A percentile compares a stretch with the other conserved stretches of the same genome.
Conservation (phyloP, 495 filamentous ascomycete species). For the Penicillium arizonense region DNA sequence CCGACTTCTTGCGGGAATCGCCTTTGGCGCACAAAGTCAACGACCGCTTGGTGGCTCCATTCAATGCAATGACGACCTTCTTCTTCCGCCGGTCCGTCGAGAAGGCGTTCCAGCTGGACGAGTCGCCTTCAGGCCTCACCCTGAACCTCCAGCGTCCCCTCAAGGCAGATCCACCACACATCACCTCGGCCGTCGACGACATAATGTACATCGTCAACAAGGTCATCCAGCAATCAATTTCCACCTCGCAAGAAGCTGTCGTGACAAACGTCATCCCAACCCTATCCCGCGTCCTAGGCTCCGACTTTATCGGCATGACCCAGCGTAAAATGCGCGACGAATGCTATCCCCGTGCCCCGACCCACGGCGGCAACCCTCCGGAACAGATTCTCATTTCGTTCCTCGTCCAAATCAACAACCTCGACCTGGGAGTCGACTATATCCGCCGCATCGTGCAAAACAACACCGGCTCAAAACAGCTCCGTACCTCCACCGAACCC, state of each 20-base stretch:
- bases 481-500: conserved; percentile 18
- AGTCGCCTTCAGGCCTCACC: conserved; percentile 76
- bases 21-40: conserved; percentile 72
- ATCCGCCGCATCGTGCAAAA: conserved; percentile 77
- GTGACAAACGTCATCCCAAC: conserved; percentile 75
- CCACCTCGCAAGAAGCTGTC: conserved; percentile 76
- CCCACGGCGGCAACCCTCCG: conserved; percentile 75
- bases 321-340: conserved; percentile 97
- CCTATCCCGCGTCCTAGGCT: conserved; percentile 80
- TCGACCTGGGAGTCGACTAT: conserved; percentile 89
- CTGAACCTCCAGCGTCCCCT: conserved; percentile 68
- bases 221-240: conserved; percentile 78
- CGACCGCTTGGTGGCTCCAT: conserved; percentile 68
- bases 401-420: conserved; percentile 90
- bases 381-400: conserved; percentile 83
- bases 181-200: conserved; percentile 94
- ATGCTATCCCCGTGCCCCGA: conserved; percentile 72
- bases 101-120: conserved; percentile 97
- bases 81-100: conserved; percentile 95
- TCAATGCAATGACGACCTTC: conserved; percentile 87
- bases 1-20: conserved; percentile 70
- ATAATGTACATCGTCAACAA: conserved; percentile 99
- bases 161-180: conserved; percentile 75
- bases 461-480: conserved; percentile 49
- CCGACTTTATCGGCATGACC: conserved; percentile 95